These are phyloP conservation scores for Penicillium sp. DNA, from an alignment of 2,329 filamentous ascomycete genomes.

Conservation along the genomic window DNA sequence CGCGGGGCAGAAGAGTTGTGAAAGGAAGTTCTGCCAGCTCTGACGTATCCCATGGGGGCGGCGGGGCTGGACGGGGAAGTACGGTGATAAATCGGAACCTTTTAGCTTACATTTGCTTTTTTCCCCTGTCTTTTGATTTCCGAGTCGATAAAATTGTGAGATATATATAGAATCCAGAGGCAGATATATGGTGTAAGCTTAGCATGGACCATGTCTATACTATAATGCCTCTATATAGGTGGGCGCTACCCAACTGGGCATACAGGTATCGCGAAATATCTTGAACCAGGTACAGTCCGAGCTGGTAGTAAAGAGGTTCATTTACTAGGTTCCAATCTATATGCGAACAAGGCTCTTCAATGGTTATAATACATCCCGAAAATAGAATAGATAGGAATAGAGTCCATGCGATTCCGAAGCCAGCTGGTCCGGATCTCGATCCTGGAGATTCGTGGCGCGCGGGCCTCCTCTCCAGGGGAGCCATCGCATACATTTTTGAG, in stretches of 20 bases:
- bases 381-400: slow-evolving; percentile 1
- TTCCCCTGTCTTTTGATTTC: neutral
- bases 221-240: neutral
- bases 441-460: slow-evolving; percentile 3
- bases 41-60: slow-evolving; percentile 27
- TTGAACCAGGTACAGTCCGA: neutral
- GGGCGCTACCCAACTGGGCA: neutral
- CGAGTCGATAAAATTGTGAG: neutral
- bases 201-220: neutral
- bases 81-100: slow-evolving; percentile 27
- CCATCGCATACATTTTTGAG: neutral
- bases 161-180: neutral
- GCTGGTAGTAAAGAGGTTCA: neutral
- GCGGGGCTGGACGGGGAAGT: slow-evolving; percentile 22
- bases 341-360: slow-evolving; percentile 12
- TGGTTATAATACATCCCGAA: slow-evolving; percentile 23
- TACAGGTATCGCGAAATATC: too few relatives aligned
- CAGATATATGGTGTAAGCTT: neutral
- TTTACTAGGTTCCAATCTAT: slow-evolving; percentile 16
- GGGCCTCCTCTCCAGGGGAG: slow-evolving; percentile 2
- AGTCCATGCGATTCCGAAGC: slow-evolving; percentile 12
- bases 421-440: slow-evolving; percentile 16
- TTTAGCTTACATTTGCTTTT: slow-evolving; percentile 10
- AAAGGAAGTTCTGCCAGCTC: slow-evolving; percentile 21
- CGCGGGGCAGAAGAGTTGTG: slow-evolving; percentile 17